A percentile compares a stretch with the other conserved stretches of the same genome.
Conservation (phyloP, 2,329 filamentous ascomycete genomes). For the Calonectria pauciramosa region DNA sequence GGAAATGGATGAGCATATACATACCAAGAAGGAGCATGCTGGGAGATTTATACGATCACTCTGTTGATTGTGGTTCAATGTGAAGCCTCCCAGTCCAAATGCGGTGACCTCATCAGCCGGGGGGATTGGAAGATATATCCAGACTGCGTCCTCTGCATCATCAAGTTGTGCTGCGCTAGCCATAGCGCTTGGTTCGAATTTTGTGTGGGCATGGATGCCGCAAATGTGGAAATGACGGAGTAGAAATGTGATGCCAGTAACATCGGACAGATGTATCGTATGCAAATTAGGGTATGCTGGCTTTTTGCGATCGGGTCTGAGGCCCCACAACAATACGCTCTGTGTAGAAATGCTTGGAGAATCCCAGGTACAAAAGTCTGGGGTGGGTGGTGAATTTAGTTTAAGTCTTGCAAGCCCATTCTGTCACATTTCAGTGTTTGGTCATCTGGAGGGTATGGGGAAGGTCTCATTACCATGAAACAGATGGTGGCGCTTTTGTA, state of each 20-base stretch:
- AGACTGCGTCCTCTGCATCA: not conserved
- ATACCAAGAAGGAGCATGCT: not conserved
- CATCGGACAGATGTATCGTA: not conserved
- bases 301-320: not conserved
- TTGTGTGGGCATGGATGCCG: not conserved
- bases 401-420: not conserved
- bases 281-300: not conserved
- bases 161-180: not conserved
- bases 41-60: not conserved
- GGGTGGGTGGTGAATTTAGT: not conserved
- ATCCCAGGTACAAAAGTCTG: not conserved
- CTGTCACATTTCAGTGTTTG: not conserved
- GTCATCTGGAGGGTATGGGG: too few relatives aligned
- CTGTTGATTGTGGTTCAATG: not conserved
- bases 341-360: not conserved
- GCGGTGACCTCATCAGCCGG: not conserved
- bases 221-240: not conserved
- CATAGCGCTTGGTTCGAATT: not conserved
- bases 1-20: not conserved
- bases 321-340: not conserved
- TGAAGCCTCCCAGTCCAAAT: not conserved
- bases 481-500: not conserved
- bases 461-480: not conserved
- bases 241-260: not conserved
- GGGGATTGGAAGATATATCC: not conserved